Evolutionary conservation across 345 rosid species (phyloP).

Genomic region (Passiflora organensis): DNA sequence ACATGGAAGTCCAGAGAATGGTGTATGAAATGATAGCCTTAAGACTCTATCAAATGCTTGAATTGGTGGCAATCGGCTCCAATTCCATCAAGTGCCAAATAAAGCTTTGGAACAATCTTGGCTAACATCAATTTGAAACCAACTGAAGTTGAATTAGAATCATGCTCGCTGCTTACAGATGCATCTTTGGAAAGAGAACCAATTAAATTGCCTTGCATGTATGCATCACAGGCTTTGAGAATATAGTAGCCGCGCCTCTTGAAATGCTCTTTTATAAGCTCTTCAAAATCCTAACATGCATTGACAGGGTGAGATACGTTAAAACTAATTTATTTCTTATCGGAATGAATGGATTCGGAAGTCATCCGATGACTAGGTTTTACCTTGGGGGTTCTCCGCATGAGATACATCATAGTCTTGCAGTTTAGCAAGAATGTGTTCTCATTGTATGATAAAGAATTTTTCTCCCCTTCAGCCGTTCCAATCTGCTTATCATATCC

Average conservation of each 20-base stretch:
- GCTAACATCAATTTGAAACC: constrained; percentile 94
- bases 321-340: background rate
- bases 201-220: constrained; percentile 83
- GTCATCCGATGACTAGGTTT: background rate
- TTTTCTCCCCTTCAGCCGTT: constrained; percentile 97
- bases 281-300: constrained; percentile 67
- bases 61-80: constrained; percentile 54
- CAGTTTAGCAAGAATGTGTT: constrained; percentile 86
- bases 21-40: constrained; percentile 5
- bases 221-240: constrained; percentile 89
- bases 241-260: constrained; percentile 74
- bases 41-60: constrained; percentile 41
- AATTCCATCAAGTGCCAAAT: constrained; percentile 47
- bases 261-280: constrained; percentile 72
- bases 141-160: constrained; percentile 64
- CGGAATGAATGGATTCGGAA: background rate
- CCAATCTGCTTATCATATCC: constrained; percentile 93
- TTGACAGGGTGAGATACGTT: background rate
- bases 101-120: constrained; percentile 79
- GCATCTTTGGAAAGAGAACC: constrained; percentile 85
- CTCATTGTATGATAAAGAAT: constrained; percentile 84
- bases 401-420: constrained; percentile 91
- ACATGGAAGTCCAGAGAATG: background rate
- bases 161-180: constrained; percentile 33
- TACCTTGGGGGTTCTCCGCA: constrained; percentile 91